These are phyloP conservation scores for Clausena lansium DNA, from an alignment of 345 rosid genomes.

Conservation along the genomic window DNA sequence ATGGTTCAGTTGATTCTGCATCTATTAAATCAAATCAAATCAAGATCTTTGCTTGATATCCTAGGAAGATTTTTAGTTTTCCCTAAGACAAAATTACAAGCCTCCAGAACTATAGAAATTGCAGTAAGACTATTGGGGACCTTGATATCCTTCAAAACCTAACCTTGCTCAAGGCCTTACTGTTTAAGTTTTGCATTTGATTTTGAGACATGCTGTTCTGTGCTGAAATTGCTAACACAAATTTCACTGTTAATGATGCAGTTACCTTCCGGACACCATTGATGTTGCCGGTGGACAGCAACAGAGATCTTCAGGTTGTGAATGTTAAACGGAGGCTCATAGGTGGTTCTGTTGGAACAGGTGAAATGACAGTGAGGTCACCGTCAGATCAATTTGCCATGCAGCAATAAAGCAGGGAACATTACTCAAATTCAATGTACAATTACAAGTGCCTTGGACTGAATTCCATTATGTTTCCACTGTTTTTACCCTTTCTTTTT, in stretches of 20 bases:
- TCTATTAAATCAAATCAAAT: not conserved
- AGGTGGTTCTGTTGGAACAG: not conserved
- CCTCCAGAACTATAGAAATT: not conserved
- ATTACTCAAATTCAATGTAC: not conserved
- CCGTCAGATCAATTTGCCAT: slow-evolving; percentile 1
- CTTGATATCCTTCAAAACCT: not conserved
- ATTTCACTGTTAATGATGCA: slow-evolving; percentile 13
- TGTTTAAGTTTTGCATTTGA: not conserved
- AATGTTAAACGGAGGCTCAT: slow-evolving; percentile 30
- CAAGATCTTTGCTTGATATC: not conserved
- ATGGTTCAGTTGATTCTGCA: not conserved
- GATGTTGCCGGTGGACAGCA: slow-evolving; percentile 50
- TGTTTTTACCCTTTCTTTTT: not conserved
- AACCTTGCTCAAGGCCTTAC: not conserved
- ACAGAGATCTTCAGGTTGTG: slow-evolving; percentile 56
- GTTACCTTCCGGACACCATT: slow-evolving; percentile 64
- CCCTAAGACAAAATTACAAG: not conserved
- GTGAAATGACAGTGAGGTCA: not conserved
- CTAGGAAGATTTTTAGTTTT: not conserved
- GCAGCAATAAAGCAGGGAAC: not conserved
- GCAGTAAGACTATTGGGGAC: not conserved
- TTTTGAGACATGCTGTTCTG: not conserved
- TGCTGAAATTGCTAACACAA: not conserved
- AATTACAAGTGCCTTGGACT: not conserved
- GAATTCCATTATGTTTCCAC: not conserved